Evolutionary conservation across 2,329 filamentous ascomycete genomes (phyloP).

Genomic region (Neurospora crassa): DNA sequence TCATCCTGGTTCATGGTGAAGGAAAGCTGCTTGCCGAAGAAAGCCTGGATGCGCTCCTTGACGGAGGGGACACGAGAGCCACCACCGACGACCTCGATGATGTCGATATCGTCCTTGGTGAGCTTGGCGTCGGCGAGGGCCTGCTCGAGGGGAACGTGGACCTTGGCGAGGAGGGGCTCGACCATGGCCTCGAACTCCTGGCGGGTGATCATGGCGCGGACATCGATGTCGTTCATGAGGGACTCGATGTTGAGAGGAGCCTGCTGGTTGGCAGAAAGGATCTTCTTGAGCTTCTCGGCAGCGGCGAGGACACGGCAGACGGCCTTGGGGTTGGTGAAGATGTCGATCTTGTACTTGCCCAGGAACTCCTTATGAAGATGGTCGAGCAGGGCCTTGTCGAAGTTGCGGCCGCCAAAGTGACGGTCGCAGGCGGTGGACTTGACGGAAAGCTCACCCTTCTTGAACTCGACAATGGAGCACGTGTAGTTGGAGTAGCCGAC

Average conservation of each 20-base stretch:
- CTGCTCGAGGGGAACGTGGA: constrained; percentile 70
- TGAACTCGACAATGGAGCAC: constrained; percentile 88
- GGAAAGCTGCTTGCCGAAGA: constrained; percentile 86
- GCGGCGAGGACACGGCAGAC: constrained; percentile 76
- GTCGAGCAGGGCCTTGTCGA: constrained; percentile 89
- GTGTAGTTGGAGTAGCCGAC: constrained; percentile 97
- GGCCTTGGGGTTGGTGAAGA: constrained; percentile 82
- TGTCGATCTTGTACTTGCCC: constrained; percentile 96
- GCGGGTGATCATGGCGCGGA: constrained; percentile 78
- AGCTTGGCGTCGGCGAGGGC: constrained; percentile 91
- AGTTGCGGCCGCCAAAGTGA: constrained; percentile 94
- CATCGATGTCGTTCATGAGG: constrained; percentile 96
- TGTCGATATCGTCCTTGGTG: constrained; percentile 83
- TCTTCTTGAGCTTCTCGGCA: constrained; percentile 97
- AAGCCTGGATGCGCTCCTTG: constrained; percentile 81
- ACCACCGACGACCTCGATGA: constrained; percentile 87
- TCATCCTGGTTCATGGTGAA: constrained; percentile 99
- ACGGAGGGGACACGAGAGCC: constrained; percentile 87
- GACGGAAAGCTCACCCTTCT: constrained; percentile 90
- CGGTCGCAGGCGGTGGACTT: constrained; percentile 89
- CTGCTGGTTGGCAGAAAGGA: constrained; percentile 87
- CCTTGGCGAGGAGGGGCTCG: constrained; percentile 68
- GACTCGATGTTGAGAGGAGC: constrained; percentile 96
- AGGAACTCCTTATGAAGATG: constrained; percentile 95
- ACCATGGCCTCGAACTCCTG: constrained; percentile 91